phyloP scores from a whole-genome alignment of 2,329 filamentous ascomycete genomes.

The Penicillium fuscoglaucum region DNA sequence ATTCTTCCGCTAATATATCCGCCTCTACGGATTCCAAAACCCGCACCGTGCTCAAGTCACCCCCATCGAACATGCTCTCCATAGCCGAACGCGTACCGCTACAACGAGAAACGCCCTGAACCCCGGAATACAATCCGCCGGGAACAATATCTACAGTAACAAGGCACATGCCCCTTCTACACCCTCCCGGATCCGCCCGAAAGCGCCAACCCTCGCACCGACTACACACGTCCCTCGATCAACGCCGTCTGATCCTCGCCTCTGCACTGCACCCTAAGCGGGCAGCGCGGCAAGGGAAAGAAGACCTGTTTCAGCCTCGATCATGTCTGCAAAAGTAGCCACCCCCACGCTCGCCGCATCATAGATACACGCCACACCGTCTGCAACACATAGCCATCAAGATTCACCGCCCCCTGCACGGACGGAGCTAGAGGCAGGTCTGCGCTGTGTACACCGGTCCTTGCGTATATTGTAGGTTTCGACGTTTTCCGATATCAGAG shows the following conservation, averaged over 20 bases:
- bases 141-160: not conserved
- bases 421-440: no score
- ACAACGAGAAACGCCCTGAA: not conserved
- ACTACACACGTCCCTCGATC: not conserved
- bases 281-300: not conserved
- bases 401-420: not conserved
- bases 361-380: not conserved
- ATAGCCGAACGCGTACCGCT: not conserved
- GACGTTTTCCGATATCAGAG: not conserved
- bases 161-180: not conserved
- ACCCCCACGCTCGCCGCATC: not conserved
- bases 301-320: not conserved
- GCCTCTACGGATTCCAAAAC: not conserved
- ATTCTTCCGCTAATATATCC: not conserved
- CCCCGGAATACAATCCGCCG: not conserved
- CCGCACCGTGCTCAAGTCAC: not conserved
- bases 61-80: no score
- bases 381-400: not conserved
- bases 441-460: not conserved
- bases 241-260: not conserved
- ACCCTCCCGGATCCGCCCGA: not conserved
- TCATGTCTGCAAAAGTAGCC: not conserved
- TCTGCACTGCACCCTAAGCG: not conserved
- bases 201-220: not conserved
- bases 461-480: not conserved